Evolutionary conservation across 371 early-diverging fungal genomes (phyloP), one percentile per base, ranked within the genome.

Genomic region (Mortierella sp.): DNA sequence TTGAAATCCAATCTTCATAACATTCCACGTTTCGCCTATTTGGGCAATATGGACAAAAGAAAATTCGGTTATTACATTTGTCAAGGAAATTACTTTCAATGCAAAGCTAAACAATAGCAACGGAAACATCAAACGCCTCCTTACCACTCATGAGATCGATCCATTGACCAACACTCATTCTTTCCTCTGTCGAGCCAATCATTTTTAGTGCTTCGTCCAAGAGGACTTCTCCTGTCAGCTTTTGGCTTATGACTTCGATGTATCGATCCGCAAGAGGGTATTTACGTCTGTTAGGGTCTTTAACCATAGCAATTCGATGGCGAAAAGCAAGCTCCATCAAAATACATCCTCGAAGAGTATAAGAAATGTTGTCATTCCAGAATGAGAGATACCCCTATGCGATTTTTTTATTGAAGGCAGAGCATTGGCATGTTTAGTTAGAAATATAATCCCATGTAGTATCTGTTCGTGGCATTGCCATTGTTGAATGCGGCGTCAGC

Each of bases 301-400:
- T 96, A 55, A 92, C 87, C 84, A 95, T 93, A 23, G 92, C 90
- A 67, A 98, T 94, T 40, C 98, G 89, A 67, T 92, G 90, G 47
- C 98, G 89, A 57, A 98, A 89, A 8, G 97, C 96, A 49, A 98
- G 89, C 82, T 98, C 98, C 88, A 96, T 95, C 37, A 98, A 86
- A 75, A 98, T 98, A 83, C 95, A 93, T 10, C 98, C 98, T 77
- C 98, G 91, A 34, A 98, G 83, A 15, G 96, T 96, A 85, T 98
- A 98, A 49, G 96, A 96, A 61, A 98, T 95, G 83, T 95, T 96
- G 84, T 98, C 98, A 86, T 98, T 98, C 98, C 98, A 98, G 83
- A 98, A 98, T 40, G 97, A 96, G 54, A 97, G 90, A 72, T 97
- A 96, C 10, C 98, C 96, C 94, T 95, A 78, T 9, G 28, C 9